Evolutionary conservation across 345 rosid species (phyloP).

Genomic region (Eucalyptus marginata): DNA sequence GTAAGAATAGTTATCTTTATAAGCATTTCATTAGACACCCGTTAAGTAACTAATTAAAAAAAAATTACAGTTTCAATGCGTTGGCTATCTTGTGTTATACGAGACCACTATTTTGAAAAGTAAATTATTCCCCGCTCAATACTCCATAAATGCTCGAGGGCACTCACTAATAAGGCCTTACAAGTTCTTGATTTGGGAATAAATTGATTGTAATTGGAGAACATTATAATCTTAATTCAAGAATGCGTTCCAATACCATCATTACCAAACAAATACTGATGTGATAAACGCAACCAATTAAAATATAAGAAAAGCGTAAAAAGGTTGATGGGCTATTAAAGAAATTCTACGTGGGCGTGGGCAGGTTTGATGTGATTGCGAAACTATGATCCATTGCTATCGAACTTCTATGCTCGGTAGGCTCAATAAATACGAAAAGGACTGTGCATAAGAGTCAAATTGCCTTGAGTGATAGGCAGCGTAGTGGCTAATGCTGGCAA

Average conservation of each 20-base stretch:
- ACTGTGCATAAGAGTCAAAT: not conserved
- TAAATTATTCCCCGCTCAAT: not conserved
- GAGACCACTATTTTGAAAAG: not conserved
- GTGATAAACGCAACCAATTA: not conserved
- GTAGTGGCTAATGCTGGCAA: not conserved
- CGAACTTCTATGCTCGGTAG: not conserved
- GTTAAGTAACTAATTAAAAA: too few relatives aligned
- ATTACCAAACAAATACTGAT: not conserved
- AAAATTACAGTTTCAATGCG: rapidly evolving
- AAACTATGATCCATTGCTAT: not conserved
- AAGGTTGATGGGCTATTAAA: not conserved
- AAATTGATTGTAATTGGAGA: not conserved
- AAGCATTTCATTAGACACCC: not conserved
- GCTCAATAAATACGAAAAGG: not conserved
- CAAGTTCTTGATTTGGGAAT: not conserved
- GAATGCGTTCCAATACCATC: not conserved
- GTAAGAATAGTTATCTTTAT: not conserved
- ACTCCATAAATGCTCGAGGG: not conserved
- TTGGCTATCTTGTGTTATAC: not conserved
- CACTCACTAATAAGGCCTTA: not conserved
- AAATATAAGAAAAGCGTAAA: not conserved
- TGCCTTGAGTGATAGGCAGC: not conserved
- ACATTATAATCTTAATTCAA: not conserved
- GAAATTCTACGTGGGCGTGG: not conserved
- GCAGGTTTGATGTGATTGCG: not conserved